These are phyloP conservation scores for Allium sativum DNA, from an alignment of 106 monocot species.

Conservation along the genomic window DNA sequence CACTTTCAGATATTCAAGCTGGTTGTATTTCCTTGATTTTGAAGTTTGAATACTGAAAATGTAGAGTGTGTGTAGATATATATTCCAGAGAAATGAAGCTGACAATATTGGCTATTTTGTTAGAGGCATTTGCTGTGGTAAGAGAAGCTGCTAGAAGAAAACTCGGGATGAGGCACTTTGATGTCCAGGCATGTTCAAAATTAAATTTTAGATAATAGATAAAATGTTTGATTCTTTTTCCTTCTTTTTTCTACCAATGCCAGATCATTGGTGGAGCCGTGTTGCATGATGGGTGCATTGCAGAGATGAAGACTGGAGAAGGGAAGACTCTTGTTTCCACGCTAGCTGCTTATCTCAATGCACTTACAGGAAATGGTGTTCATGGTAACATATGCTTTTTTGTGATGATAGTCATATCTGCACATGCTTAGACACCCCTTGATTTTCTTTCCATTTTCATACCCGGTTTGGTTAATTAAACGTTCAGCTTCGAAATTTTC, in stretches of 20 bases:
- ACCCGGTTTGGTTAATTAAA: no score
- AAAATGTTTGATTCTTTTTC: not conserved
- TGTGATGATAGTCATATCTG: no score
- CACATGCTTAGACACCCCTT: no score
- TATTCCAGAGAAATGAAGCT: not conserved
- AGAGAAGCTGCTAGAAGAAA: conserved; percentile 89
- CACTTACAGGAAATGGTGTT: conserved; percentile 84
- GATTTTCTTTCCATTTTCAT: no score
- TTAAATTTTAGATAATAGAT: not conserved
- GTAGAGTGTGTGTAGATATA: not conserved
- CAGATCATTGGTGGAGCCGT: conserved; percentile 98
- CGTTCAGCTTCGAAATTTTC: no score
- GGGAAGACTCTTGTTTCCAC: conserved; percentile 98
- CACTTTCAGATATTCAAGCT: conserved; percentile 82
- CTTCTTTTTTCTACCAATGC: conserved; percentile 1
- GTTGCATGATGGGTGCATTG: conserved; percentile 96
- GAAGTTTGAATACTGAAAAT: no score
- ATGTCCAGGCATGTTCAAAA: conserved; percentile 59
- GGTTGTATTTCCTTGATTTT: conserved; percentile 24
- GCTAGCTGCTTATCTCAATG: conserved; percentile 94
- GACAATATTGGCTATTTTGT: not conserved
- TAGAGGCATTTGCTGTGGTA: conserved; percentile 98
- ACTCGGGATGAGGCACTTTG: conserved; percentile 95
- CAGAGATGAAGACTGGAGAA: conserved; percentile 99
- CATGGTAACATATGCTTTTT: conserved; percentile 45